Evolutionary conservation across 2,329 filamentous ascomycete genomes (phyloP).

Genomic region (Epichloe sibirici): DNA sequence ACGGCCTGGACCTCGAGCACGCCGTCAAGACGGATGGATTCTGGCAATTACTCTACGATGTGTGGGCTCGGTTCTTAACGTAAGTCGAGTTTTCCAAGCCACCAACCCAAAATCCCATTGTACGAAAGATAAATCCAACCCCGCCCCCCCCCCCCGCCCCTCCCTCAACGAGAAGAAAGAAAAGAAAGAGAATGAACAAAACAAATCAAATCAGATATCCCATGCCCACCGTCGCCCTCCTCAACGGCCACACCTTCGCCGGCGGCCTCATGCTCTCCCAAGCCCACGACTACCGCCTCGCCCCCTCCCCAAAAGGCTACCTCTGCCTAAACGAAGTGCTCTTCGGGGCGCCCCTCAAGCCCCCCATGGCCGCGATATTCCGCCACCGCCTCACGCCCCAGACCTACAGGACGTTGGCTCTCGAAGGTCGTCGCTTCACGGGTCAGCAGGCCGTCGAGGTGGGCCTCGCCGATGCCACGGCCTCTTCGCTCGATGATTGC

Average conservation of each 20-base stretch:
- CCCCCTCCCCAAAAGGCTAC: constrained; percentile 58
- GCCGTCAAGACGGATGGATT: constrained; percentile 49
- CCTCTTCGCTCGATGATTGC: constrained; percentile 42
- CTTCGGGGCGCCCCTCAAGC: constrained; percentile 62
- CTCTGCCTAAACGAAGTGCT: constrained; percentile 73
- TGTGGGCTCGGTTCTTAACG: constrained; percentile 48
- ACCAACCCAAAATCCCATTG: neutral
- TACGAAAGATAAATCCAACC: neutral
- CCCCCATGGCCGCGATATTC: constrained; percentile 65
- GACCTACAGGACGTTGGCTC: constrained; percentile 50
- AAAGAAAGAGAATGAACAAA: constrained; percentile 42
- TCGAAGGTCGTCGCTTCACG: constrained; percentile 61
- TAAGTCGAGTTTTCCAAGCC: constrained; percentile 4
- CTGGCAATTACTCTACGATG: constrained; percentile 47
- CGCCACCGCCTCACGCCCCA: constrained; percentile 49
- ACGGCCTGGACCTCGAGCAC: constrained; percentile 66
- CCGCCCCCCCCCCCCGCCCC: too few relatives aligned
- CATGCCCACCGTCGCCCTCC: constrained; percentile 69
- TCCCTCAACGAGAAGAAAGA: neutral
- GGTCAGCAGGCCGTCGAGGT: constrained; percentile 50
- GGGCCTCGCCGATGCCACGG: constrained; percentile 57
- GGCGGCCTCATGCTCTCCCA: constrained; percentile 62
- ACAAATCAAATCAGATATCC: constrained; percentile 48
- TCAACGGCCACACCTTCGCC: constrained; percentile 74
- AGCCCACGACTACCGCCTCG: constrained; percentile 75